Percentiles rank a stretch among this genome's conserved stretches.
phyloP scores from a whole-genome alignment of 768 basidiomycete species.

The Clathrus columnatus region DNA sequence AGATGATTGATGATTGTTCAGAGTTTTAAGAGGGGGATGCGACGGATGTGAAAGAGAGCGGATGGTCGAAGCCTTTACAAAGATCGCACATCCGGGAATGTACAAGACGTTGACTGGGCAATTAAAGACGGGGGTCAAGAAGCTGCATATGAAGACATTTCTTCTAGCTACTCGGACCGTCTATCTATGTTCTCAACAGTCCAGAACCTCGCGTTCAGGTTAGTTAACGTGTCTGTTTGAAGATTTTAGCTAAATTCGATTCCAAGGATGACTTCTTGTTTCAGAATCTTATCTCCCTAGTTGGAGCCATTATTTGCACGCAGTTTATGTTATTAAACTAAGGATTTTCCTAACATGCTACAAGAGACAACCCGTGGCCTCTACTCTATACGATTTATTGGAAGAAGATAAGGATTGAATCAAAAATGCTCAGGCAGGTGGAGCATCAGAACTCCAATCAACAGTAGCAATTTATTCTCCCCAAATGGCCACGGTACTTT shows the following conservation, averaged over 20 bases:
- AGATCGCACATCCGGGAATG: conserved; percentile 24
- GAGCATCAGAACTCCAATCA: neutral
- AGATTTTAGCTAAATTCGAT: no score
- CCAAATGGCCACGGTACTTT: neutral
- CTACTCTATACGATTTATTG: neutral
- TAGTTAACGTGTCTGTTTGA: no score
- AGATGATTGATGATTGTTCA: conserved; percentile 31
- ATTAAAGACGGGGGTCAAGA: conserved; percentile 7
- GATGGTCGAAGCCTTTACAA: conserved; percentile 33
- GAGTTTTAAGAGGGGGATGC: conserved; percentile 38
- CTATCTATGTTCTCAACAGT: neutral
- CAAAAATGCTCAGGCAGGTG: neutral
- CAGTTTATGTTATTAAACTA: no score
- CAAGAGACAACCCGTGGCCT: conserved; percentile 2
- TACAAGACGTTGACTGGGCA: neutral
- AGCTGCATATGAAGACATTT: conserved; percentile 4
- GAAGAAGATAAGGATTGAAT: neutral
- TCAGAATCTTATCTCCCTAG: neutral
- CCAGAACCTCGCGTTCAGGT: neutral
- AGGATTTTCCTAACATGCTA: no score
- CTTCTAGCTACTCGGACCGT: neutral
- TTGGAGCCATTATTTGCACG: neutral
- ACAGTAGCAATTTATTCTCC: conserved; percentile 1
- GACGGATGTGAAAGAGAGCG: conserved; percentile 34
- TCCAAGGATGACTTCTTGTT: neutral